Evolutionary conservation across 2,329 filamentous ascomycete species (phyloP).

Genomic region (Fusarium chaquense): DNA sequence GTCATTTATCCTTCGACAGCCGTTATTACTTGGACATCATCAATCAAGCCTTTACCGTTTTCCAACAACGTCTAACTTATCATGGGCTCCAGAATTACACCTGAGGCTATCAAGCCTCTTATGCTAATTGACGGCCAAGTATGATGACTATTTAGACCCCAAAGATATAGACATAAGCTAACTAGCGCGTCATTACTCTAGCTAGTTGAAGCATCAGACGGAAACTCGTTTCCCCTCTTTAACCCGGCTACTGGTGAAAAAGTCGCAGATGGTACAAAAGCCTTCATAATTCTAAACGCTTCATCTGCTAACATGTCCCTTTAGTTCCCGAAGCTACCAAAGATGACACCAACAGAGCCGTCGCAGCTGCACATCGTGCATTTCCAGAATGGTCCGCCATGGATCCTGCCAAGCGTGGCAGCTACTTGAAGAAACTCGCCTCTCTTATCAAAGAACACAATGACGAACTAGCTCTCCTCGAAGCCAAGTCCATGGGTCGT

Average conservation of each 20-base stretch:
- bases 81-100: background rate
- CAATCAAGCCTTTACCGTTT: background rate
- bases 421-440: slow-evolving; percentile 60
- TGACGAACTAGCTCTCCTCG: slow-evolving; percentile 55
- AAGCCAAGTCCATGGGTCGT: slow-evolving; percentile 40
- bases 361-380: slow-evolving; percentile 61
- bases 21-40: background rate
- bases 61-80: background rate
- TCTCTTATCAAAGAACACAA: slow-evolving; percentile 56
- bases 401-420: slow-evolving; percentile 54
- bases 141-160: background rate
- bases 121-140: slow-evolving; percentile 41
- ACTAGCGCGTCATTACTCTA: slow-evolving; percentile 14
- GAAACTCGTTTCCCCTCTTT: slow-evolving; percentile 35
- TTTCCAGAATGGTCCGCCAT: slow-evolving; percentile 61
- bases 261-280: slow-evolving; percentile 29
- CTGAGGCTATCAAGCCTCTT: slow-evolving; percentile 6
- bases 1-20: background rate
- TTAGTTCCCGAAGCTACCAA: slow-evolving; percentile 57
- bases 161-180: background rate
- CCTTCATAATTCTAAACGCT: fast-evolving
- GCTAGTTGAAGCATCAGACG: slow-evolving; percentile 37
- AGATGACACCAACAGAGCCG: slow-evolving; percentile 61
- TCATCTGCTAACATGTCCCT: fast-evolving
- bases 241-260: slow-evolving; percentile 35